Conservation (phyloP, 805 yeast genomes). For the Yamadazyma kitorensis region DNA sequence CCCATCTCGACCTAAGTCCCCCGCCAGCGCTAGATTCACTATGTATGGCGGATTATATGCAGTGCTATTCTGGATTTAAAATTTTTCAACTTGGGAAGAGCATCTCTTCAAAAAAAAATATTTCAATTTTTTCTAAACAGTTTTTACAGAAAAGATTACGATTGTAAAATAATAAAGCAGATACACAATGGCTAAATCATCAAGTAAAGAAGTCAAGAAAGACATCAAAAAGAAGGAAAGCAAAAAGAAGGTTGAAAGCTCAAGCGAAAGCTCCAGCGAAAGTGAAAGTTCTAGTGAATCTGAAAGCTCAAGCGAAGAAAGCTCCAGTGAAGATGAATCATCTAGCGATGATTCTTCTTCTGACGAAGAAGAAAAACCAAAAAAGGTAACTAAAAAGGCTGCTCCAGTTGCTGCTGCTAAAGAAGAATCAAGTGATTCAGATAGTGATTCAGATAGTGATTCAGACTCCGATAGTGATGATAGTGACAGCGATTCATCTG, state of each 20-base stretch:
- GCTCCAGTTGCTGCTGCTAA: slow-evolving; percentile 30
- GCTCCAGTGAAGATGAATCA: slow-evolving; percentile 3
- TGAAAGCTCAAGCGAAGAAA: slow-evolving; percentile 1
- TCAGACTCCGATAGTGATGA: slow-evolving; percentile 18
- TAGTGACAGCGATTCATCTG: slow-evolving; percentile 13
- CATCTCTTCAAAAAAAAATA: slow-evolving; percentile 9
- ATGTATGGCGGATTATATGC: too few species aligned
- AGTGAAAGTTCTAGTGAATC: slow-evolving; percentile 13
- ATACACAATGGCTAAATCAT: slow-evolving; percentile 38
- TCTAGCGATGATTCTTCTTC: slow-evolving; percentile 1
- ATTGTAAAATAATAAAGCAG: too few species aligned
- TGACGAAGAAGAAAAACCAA: slow-evolving; percentile 19
- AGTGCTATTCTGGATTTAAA: neutral
- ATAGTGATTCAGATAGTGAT: slow-evolving; percentile 10
- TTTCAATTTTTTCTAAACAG: slow-evolving; percentile 5
- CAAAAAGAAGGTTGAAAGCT: too few species aligned
- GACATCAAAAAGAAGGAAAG: slow-evolving; percentile 18
- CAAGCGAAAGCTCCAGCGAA: slow-evolving; percentile 21
- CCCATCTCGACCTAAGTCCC: slow-evolving; percentile 2
- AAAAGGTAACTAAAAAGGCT: slow-evolving; percentile 8
- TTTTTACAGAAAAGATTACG: neutral
- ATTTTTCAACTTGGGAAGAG: slow-evolving; percentile 5
- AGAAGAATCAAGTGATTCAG: slow-evolving; percentile 26
- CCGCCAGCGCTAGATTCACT: slow-evolving; percentile 1
- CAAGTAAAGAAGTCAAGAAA: slow-evolving; percentile 19